Evolutionary conservation across 129 eudicot genomes (phyloP), one percentile per base, ranked within the genome.

Genomic region (Helianthus tuberosus): DNA sequence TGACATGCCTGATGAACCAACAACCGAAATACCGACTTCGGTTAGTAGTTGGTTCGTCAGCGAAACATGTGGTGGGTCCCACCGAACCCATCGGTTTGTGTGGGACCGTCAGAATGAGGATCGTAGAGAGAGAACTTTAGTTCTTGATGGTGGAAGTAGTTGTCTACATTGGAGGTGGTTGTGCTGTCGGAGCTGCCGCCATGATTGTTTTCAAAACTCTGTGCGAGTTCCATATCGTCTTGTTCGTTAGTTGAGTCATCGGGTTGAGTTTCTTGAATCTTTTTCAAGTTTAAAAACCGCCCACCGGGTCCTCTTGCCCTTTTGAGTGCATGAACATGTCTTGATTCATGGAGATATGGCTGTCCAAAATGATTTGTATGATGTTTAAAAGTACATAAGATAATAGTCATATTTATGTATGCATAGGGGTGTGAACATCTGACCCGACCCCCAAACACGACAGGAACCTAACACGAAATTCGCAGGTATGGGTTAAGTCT

Each of bases 291-390:
- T 27, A 88, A 78, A 74, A 91, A 91, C 64, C 97, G 91, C 2
- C 97, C 91, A 69, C 97, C 95, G 0, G 97, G 79, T 48, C 97
- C 97, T 75, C 97, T 78, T 35, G 88, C 91, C 85, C 95, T 84
- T 66, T 82, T 88, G 64, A 91, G 77, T 29, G 97, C 97, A 73
- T 91, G 97, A 41, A 68, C 89, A 77, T 91, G 97, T 49, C 97
- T 77, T 16, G 95, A 91, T 83, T 91, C 97, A 50, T 91, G 94
- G 32, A 91, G 97, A 84, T 88, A 91, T 1, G 97, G 94, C 95
- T 91, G 82, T 44, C 68, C 69, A 81, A 61, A 59, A 59, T 27
- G 64, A 59, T 27, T 59, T 5, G 8, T 8, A 27, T 59, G 15
- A 25, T 59, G 8, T 1, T 58, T 11, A 25, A 25, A 25, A 1